Base-by-base conservation (phyloP, 352 stramenopile genomes). In the Albugo candida region DNA sequence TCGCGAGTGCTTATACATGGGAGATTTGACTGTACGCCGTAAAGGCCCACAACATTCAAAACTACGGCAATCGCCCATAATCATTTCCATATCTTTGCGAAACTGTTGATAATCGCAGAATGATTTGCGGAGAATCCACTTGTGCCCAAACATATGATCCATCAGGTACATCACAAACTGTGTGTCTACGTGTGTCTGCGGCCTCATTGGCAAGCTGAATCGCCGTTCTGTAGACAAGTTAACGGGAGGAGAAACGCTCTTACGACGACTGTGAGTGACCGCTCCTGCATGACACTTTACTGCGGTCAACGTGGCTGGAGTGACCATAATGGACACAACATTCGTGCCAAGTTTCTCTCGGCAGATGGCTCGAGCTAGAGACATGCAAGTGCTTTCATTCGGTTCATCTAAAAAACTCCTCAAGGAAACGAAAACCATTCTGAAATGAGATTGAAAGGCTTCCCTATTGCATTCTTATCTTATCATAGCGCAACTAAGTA, bases 141-240 rank as follows among this genome's bases (percentile, higher is more conserved):
- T 82, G 50, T 78, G 66, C 39, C 55, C 59, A 45, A 79, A 60
- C 24, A 70, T 55, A 39, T 56, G 64, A 57, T 89, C 70, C n/a
- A 65, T 80, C 41, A 89, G 66, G 57, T 83, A 89, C 13, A 84
- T 21, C 17, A 89, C 71, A 21, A 83, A 78, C 44, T 66, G 58
- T 19, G 37, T 60, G 38, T 24, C 17, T 43, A 10, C 17, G 3
- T 43, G 17, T 43, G 38, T 19, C 8, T 19, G 38, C 38, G 38
- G 20, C 17, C 8, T 19, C 38, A 43, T 19, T 24, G 38, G 17
- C 17, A 43, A 43, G 8, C 38, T 24, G 20, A 24, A 43, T 8
- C 17, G 3, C 8, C 17, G 38, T 24, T 43, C 20, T 19, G 38
- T 10, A 24, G 3, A 8, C 3, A 24, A 3, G 8, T 19, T 24